Conservation (phyloP, 495 filamentous ascomycete species). For the Aspergillus steynii region DNA sequence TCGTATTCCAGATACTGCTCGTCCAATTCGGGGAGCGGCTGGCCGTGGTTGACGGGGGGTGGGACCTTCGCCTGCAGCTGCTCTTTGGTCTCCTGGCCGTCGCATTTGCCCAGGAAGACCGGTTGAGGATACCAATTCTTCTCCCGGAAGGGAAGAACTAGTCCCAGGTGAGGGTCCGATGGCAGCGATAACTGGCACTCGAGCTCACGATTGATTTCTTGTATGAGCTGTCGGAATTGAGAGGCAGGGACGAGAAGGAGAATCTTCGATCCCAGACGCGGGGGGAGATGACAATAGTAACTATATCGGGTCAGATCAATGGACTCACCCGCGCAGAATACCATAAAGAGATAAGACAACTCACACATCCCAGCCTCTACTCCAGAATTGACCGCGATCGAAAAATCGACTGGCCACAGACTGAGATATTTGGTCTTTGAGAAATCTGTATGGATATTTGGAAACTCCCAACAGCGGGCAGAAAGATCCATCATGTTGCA, state of each 20-base stretch:
- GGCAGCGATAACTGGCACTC: conserved; percentile 52
- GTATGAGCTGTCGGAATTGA: conserved; percentile 61
- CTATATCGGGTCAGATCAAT: conserved; percentile 36
- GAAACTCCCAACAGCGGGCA: conserved; percentile 59
- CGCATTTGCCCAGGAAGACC: conserved; percentile 60
- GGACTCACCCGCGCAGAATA: background rate
- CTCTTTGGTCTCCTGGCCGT: conserved; percentile 31
- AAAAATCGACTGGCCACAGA: conserved; percentile 55
- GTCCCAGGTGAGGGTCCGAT: conserved; percentile 41
- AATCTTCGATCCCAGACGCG: conserved; percentile 41
- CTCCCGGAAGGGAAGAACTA: conserved; percentile 55
- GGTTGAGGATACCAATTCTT: conserved; percentile 58
- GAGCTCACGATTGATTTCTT: conserved; percentile 57
- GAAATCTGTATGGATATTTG: conserved; percentile 61
- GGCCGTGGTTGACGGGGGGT: background rate
- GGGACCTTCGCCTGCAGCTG: conserved; percentile 38
- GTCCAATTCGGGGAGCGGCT: conserved; percentile 22
- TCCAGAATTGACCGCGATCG: conserved; percentile 57
- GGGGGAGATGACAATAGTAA: conserved; percentile 64
- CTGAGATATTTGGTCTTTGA: conserved; percentile 45
- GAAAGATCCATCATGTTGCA: conserved; percentile 43
- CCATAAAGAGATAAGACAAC: conserved; percentile 26
- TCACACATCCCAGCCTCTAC: conserved; percentile 74
- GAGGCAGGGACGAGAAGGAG: conserved; percentile 62
- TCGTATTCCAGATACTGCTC: conserved; percentile 45